These are phyloP conservation scores for Aspergillus quadrilineatus DNA, from an alignment of 2,329 filamentous ascomycete species.

Conservation along the genomic window DNA sequence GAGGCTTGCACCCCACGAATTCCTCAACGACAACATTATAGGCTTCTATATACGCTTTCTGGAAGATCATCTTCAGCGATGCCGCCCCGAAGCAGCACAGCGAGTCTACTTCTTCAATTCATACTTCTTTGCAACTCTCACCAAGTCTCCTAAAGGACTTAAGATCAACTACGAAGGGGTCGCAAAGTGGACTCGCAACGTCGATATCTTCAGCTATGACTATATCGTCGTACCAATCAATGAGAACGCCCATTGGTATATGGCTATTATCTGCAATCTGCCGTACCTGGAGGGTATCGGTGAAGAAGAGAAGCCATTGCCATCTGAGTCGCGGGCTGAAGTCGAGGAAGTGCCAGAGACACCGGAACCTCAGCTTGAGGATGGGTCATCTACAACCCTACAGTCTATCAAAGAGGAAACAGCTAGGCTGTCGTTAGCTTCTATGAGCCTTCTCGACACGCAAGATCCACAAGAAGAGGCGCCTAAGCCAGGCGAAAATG, in stretches of 20 bases:
- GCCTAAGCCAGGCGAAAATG: conserved; percentile 13
- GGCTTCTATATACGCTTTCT: conserved; percentile 80
- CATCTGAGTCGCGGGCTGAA: conserved; percentile 19
- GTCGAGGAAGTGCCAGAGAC: conserved; percentile 31
- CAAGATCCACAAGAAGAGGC: not conserved
- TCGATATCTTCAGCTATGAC: conserved; percentile 81
- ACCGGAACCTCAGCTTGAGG: conserved; percentile 17
- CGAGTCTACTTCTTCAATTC: conserved; percentile 88
- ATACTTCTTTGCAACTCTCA: conserved; percentile 82
- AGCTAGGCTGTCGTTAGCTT: conserved; percentile 27
- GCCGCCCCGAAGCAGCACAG: conserved; percentile 56
- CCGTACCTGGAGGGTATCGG: conserved; percentile 54
- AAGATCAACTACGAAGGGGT: conserved; percentile 82
- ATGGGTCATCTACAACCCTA: not conserved
- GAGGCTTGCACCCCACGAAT: conserved; percentile 78
- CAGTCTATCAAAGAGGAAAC: conserved; percentile 24
- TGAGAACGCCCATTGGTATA: conserved; percentile 84
- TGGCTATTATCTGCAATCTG: conserved; percentile 92
- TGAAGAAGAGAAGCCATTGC: conserved; percentile 6
- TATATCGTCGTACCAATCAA: conserved; percentile 93
- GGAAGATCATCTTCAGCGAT: conserved; percentile 58
- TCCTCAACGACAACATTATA: conserved; percentile 89
- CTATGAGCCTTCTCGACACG: conserved; percentile 30
- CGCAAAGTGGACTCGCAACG: conserved; percentile 79
- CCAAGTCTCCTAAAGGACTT: conserved; percentile 54